Conservation (phyloP, 805 yeast species). For the Suhomyces prunicola region DNA sequence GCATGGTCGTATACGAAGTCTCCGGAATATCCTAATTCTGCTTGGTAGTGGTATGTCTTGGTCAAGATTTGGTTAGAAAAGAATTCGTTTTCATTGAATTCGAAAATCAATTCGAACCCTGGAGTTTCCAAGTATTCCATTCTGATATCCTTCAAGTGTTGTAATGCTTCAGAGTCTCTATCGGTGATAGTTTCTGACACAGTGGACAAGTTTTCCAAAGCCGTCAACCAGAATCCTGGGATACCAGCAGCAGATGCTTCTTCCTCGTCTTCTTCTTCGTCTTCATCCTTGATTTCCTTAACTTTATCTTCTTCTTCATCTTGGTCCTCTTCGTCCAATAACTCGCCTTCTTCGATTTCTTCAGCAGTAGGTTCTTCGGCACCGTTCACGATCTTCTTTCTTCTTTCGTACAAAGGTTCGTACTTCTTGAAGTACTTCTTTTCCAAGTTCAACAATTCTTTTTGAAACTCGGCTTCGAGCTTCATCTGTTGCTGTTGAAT, state of each 20-base stretch:
- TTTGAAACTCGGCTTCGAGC: slow-evolving; percentile 87
- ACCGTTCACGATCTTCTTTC: slow-evolving; percentile 73
- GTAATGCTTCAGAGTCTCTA: slow-evolving; percentile 82
- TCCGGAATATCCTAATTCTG: slow-evolving; percentile 90
- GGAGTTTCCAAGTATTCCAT: slow-evolving; percentile 79
- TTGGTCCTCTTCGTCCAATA: slow-evolving; percentile 53
- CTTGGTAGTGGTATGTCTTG: slow-evolving; percentile 91
- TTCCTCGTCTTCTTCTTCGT: slow-evolving; percentile 44
- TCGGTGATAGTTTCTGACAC: slow-evolving; percentile 84
- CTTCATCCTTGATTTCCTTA: slow-evolving; percentile 40
- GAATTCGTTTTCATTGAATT: slow-evolving; percentile 70
- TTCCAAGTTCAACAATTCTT: slow-evolving; percentile 82
- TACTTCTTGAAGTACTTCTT: slow-evolving; percentile 70
- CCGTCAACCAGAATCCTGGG: slow-evolving; percentile 96
- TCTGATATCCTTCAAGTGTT: slow-evolving; percentile 63
- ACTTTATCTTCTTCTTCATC: slow-evolving; percentile 27
- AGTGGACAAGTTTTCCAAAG: slow-evolving; percentile 79
- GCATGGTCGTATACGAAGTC: slow-evolving; percentile 98
- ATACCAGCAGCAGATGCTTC: slow-evolving; percentile 59
- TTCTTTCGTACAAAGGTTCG: slow-evolving; percentile 69
- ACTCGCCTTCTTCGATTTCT: slow-evolving; percentile 77
- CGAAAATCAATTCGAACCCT: slow-evolving; percentile 85
- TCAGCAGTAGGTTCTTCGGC: slow-evolving; percentile 69
- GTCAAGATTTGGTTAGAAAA: slow-evolving; percentile 70
- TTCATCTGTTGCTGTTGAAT: slow-evolving; percentile 76